Conservation (phyloP, 2,329 filamentous ascomycete species). For the Pseudogymnoascus sp. region DNA sequence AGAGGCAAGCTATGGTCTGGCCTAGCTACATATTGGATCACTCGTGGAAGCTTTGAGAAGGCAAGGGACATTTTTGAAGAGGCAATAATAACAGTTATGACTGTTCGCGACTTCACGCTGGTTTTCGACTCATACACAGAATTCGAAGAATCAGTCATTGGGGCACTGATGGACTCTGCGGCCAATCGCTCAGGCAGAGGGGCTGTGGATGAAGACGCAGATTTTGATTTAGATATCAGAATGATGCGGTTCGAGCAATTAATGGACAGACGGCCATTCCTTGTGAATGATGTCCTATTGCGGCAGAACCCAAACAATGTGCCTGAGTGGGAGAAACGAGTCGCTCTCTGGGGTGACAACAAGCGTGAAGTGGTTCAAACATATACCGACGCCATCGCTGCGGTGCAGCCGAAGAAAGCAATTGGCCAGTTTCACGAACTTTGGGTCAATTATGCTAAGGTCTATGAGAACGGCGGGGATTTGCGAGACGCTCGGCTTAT, state of each 20-base stretch:
- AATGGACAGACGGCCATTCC: conserved; percentile 92
- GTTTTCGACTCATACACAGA: conserved; percentile 95
- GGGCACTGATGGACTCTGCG: conserved; percentile 81
- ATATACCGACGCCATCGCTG: conserved; percentile 87
- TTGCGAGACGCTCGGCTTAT: conserved; percentile 80
- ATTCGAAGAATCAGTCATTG: conserved; percentile 93
- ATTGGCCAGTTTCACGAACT: conserved; percentile 88
- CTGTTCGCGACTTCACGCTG: conserved; percentile 90
- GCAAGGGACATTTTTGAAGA: conserved; percentile 93
- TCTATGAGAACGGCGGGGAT: conserved; percentile 86
- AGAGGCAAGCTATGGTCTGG: conserved; percentile 92
- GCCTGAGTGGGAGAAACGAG: conserved; percentile 91
- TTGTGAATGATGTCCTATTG: conserved; percentile 90
- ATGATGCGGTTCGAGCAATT: conserved; percentile 98
- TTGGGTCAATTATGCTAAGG: conserved; percentile 94
- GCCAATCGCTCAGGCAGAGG: conserved; percentile 72
- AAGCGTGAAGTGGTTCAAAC: conserved; percentile 85
- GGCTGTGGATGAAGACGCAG: conserved; percentile 68
- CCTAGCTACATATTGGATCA: conserved; percentile 93
- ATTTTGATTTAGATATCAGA: conserved; percentile 89
- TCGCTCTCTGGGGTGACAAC: conserved; percentile 93
- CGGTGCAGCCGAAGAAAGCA: conserved; percentile 89
- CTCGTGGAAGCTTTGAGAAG: conserved; percentile 82
- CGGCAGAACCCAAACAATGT: conserved; percentile 96
- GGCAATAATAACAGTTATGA: conserved; percentile 96